Evolutionary conservation across 306 rosid genomes (phyloP).

Genomic region (Castanea crenata): DNA sequence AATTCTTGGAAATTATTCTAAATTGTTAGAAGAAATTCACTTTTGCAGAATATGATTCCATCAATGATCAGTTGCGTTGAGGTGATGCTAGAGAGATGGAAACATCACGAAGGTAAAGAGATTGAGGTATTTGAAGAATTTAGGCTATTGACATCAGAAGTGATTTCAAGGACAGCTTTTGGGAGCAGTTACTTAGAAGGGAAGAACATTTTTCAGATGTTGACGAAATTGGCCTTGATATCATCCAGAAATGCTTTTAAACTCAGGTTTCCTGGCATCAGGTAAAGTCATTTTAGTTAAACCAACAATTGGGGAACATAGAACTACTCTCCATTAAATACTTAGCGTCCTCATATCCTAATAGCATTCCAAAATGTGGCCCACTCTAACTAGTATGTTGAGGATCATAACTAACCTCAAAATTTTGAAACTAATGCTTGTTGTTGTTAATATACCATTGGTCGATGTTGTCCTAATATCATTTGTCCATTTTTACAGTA

Average conservation of each 20-base stretch:
- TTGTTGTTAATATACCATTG: too few species aligned
- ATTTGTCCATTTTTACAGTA: constrained; percentile 9
- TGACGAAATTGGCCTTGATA: constrained; percentile 6
- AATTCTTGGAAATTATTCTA: background rate
- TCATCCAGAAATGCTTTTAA: background rate
- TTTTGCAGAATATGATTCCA: constrained; percentile 11
- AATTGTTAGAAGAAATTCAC: background rate
- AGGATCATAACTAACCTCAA: too few species aligned
- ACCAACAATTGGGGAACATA: background rate
- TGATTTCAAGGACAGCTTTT: constrained; percentile 30
- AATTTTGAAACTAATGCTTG: too few species aligned
- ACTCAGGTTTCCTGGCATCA: constrained; percentile 17
- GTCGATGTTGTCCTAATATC: too few species aligned
- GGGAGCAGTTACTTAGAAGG: constrained; percentile 32
- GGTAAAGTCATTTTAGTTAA: background rate
- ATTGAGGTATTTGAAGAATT: constrained; percentile 29
- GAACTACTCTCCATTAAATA: background rate
- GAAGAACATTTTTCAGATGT: constrained; percentile 20
- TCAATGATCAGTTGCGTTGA: constrained; percentile 21
- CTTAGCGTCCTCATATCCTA: background rate
- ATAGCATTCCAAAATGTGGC: too few species aligned
- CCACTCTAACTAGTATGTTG: too few species aligned
- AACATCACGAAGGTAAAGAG: constrained; percentile 20
- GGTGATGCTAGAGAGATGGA: constrained; percentile 28
- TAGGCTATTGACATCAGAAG: constrained; percentile 23